phyloP scores from a whole-genome alignment of 345 rosid genomes.

The Citrus medica region DNA sequence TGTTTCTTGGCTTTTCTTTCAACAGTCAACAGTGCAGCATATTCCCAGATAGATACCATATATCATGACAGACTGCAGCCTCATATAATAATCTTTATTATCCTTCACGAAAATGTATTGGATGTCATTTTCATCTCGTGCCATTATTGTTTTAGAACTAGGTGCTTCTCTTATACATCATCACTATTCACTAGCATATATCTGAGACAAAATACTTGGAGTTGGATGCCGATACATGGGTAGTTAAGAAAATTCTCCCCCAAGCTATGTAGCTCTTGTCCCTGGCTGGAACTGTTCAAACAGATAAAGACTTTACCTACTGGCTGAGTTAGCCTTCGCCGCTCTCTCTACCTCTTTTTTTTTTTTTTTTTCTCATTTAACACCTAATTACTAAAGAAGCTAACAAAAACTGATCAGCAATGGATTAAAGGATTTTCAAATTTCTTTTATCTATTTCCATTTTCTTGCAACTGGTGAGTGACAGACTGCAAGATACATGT shows the following conservation, averaged over 20 bases:
- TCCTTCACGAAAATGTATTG: not conserved
- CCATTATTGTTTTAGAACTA: not conserved
- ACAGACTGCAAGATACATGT: not conserved
- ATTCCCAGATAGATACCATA: not conserved
- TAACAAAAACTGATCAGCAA: not conserved
- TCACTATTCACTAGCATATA: not conserved
- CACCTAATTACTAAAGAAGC: not conserved
- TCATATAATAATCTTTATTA: not conserved
- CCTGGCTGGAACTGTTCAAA: not conserved
- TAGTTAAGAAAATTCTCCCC: not conserved
- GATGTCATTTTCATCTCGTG: not conserved
- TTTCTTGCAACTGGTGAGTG: not conserved
- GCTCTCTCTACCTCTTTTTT: too few species aligned
- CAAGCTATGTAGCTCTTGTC: not conserved
- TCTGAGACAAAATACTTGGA: not conserved
- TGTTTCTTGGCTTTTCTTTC: not conserved
- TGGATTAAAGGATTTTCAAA: not conserved
- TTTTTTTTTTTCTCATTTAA: too few species aligned
- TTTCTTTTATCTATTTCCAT: not conserved
- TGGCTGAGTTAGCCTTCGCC: not conserved
- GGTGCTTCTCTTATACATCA: not conserved
- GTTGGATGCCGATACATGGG: not conserved
- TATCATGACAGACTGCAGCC: not conserved
- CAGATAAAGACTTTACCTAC: not conserved
- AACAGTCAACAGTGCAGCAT: not conserved